phyloP scores from a whole-genome alignment of 2,329 filamentous ascomycete genomes.

The Talaromyces marneffei region DNA sequence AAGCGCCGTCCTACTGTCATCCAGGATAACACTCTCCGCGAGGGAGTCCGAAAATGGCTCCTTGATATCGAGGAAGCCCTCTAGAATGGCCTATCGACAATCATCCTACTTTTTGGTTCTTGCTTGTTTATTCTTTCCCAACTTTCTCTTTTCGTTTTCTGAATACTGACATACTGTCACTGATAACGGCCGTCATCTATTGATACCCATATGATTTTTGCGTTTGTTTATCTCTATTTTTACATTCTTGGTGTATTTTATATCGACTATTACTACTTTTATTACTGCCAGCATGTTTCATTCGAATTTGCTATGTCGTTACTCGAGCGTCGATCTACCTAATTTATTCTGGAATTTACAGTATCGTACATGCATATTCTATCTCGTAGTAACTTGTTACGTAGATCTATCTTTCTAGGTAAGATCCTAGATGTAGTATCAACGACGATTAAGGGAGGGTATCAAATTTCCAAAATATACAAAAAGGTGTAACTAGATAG shows the following conservation, averaged over 20 bases:
- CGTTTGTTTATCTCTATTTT: neutral
- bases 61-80: slow-evolving; percentile 42
- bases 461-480: neutral
- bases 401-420: neutral
- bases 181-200: slow-evolving; percentile 11
- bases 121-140: neutral
- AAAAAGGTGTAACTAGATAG: neutral
- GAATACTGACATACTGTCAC: neutral
- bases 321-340: neutral
- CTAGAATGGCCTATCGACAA: neutral
- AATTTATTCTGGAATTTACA: neutral
- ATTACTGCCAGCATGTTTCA: neutral
- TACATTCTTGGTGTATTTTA: slow-evolving; percentile 9
- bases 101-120: neutral
- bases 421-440: neutral
- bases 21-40: slow-evolving; percentile 49
- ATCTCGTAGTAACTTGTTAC: neutral
- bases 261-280: neutral
- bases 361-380: neutral
- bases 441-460: neutral
- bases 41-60: slow-evolving; percentile 54
- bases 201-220: slow-evolving; percentile 11
- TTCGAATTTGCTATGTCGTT: neutral
- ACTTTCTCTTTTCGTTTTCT: neutral
- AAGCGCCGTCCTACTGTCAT: slow-evolving; percentile 26